phyloP scores from a whole-genome alignment of 2,329 filamentous ascomycete species.

The Hymenoscyphus repandus region DNA sequence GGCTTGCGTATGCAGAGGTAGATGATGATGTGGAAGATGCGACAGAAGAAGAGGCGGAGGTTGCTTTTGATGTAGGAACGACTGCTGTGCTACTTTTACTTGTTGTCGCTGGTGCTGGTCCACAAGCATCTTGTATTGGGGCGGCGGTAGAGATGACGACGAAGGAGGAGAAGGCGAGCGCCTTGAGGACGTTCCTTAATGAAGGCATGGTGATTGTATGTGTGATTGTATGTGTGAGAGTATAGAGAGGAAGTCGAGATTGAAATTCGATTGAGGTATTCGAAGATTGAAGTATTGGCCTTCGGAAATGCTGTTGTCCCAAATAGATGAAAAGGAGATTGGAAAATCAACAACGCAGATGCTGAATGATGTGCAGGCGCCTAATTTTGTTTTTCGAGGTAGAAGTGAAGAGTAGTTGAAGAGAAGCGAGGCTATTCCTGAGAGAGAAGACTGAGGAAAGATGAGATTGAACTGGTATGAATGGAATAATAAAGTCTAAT shows the following conservation, averaged over 20 bases:
- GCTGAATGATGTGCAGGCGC: not conserved
- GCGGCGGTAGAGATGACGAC: slow-evolving; percentile 17
- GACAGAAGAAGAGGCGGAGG: not conserved
- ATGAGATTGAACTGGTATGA: not conserved
- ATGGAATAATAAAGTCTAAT: not conserved
- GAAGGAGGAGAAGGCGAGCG: slow-evolving; percentile 19
- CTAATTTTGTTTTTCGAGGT: not conserved
- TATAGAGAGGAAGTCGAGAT: too few relatives aligned
- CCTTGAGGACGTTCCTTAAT: slow-evolving; percentile 18
- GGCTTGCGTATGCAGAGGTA: not conserved
- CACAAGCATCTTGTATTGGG: slow-evolving; percentile 11
- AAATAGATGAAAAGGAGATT: not conserved
- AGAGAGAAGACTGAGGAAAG: not conserved
- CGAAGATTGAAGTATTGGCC: too few relatives aligned
- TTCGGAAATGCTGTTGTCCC: not conserved
- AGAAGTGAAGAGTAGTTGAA: not conserved
- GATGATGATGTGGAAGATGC: not conserved
- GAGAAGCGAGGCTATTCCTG: not conserved
- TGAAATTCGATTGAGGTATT: too few relatives aligned
- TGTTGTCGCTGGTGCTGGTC: not conserved
- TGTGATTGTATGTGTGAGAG: not conserved
- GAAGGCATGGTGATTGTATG: slow-evolving; percentile 21
- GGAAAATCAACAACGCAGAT: not conserved
- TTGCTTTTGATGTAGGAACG: not conserved
- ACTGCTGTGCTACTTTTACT: not conserved